Conservation (phyloP, 331 rosid species). For the Spiraea crenata region DNA sequence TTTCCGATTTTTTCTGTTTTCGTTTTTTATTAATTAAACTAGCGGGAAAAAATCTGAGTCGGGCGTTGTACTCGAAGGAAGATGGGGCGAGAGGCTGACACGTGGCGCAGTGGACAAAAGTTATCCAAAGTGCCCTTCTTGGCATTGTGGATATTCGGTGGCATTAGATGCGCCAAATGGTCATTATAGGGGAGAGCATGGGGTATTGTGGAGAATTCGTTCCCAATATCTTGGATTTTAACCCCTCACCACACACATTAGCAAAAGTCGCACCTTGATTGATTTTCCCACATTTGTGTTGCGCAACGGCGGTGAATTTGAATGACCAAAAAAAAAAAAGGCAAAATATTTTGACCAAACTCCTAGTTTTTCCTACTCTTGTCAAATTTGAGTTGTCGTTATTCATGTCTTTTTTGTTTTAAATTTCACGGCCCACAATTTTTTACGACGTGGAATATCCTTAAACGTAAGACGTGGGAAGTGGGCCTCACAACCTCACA, state of each 20-base stretch:
- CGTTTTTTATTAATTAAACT: slow-evolving; percentile 12
- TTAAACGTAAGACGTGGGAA: not conserved
- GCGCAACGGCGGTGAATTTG: too few relatives aligned
- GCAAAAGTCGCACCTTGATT: not conserved
- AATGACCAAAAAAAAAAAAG: too few relatives aligned
- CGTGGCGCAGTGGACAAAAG: slow-evolving; percentile 32
- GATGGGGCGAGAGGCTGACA: slow-evolving; percentile 43
- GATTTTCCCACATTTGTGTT: not conserved
- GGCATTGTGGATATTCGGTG: not conserved
- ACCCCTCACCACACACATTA: not conserved
- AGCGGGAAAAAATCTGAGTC: slow-evolving; percentile 34
- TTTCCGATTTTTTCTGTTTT: not conserved
- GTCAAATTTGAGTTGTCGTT: not conserved
- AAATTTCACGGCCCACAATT: slow-evolving; percentile 7
- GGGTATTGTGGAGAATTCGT: not conserved
- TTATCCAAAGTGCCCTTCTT: slow-evolving; percentile 21
- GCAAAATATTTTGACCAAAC: too few relatives aligned
- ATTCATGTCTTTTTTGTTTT: not conserved
- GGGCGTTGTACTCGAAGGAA: slow-evolving; percentile 48
- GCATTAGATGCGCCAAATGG: not conserved
- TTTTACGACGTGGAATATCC: slow-evolving; percentile 25
- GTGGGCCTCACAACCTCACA: not conserved
- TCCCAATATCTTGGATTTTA: not conserved
- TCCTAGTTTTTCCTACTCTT: not conserved
- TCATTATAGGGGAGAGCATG: not conserved